Evolutionary conservation across 2,329 filamentous ascomycete species (phyloP).

Genomic region (Ceratocystis destructans): DNA sequence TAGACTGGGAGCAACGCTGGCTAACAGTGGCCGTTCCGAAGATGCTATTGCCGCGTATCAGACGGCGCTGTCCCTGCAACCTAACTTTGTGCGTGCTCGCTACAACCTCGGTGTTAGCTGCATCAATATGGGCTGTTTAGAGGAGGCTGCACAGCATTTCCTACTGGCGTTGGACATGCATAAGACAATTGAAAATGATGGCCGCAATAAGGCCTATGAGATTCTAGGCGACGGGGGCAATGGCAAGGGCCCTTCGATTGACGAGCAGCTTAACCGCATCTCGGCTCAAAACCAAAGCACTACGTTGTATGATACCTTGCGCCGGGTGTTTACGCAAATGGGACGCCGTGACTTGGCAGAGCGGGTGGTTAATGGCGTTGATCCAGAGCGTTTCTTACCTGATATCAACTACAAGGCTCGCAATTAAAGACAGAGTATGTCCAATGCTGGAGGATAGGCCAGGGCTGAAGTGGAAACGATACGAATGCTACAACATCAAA

Average conservation of each 20-base stretch:
- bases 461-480: too few relatives aligned
- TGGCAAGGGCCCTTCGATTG: slow-evolving; percentile 32
- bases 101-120: slow-evolving; percentile 96
- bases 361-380: slow-evolving; percentile 75
- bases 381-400: slow-evolving; percentile 73
- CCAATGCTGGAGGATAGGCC: too few relatives aligned
- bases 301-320: slow-evolving; percentile 86
- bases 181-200: slow-evolving; percentile 77
- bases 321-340: slow-evolving; percentile 96
- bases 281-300: slow-evolving; percentile 92
- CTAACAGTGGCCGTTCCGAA: slow-evolving; percentile 84
- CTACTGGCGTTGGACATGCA: slow-evolving; percentile 91
- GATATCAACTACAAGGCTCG: slow-evolving; percentile 53
- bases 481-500: too few relatives aligned
- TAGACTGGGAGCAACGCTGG: slow-evolving; percentile 84
- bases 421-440: slow-evolving; percentile 36
- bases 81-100: slow-evolving; percentile 91
- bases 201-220: slow-evolving; percentile 69
- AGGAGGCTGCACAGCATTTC: slow-evolving; percentile 84
- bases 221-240: slow-evolving; percentile 46
- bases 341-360: slow-evolving; percentile 75
- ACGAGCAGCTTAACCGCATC: slow-evolving; percentile 72
- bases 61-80: slow-evolving; percentile 73
- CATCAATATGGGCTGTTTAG: slow-evolving; percentile 93
- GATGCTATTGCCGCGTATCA: slow-evolving; percentile 96